These are phyloP conservation scores for Aphanomyces stellatus DNA, from an alignment of 352 stramenopile species.

Conservation along the genomic window DNA sequence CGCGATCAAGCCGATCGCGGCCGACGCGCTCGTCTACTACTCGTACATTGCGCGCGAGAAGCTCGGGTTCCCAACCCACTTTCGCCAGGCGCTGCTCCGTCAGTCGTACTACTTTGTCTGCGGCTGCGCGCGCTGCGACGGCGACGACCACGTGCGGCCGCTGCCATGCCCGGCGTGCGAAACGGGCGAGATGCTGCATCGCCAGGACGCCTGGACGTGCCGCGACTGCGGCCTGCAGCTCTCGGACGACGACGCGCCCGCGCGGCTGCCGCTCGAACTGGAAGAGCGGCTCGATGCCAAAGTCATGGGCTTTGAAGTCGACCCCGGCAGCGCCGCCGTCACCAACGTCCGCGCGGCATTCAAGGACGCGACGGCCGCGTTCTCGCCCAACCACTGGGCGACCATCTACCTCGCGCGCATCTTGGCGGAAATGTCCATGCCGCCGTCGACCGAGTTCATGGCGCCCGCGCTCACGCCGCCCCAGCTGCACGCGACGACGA, in stretches of 20 bases:
- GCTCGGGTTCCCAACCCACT: slow-evolving; percentile 4
- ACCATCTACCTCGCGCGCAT: slow-evolving; percentile 3
- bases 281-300: background rate
- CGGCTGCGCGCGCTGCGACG: background rate
- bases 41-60: slow-evolving; percentile 9
- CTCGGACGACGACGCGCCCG: background rate
- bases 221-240: too few relatives aligned
- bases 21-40: background rate
- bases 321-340: background rate
- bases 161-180: background rate
- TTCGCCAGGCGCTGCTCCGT: background rate
- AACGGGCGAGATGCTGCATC: background rate
- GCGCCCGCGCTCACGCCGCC: background rate
- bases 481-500: background rate
- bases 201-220: too few relatives aligned
- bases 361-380: too few relatives aligned
- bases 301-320: background rate
- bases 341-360: background rate
- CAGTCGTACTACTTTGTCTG: slow-evolving; percentile 2
- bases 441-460: background rate
- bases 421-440: background rate
- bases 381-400: background rate
- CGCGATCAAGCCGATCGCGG: background rate
- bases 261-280: background rate
- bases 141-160: background rate